These are phyloP conservation scores for Aspergillus sp. DNA, from an alignment of 2,329 filamentous ascomycete genomes.

Conservation along the genomic window DNA sequence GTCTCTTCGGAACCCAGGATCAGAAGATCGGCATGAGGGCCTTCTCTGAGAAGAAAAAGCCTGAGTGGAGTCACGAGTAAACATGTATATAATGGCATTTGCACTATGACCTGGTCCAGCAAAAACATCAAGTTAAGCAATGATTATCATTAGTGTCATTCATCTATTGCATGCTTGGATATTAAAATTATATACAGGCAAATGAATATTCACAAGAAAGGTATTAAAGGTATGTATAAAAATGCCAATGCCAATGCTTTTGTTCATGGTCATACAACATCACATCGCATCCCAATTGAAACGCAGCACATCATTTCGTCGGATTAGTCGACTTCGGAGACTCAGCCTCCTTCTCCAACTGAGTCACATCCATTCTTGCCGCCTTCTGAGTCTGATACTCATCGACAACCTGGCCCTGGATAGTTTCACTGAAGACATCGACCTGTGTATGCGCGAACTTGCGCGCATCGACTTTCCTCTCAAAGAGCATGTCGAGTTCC, in stretches of 20 bases:
- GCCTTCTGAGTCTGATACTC: constrained; percentile 38
- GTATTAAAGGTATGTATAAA: not conserved
- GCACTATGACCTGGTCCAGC: too few species aligned
- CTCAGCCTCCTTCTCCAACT: constrained; percentile 44
- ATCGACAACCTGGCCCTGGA: constrained; percentile 22
- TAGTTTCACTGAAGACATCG: constrained; percentile 47
- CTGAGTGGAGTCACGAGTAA: constrained; percentile 80
- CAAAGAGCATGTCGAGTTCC: constrained; percentile 79
- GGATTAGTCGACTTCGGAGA: not conserved
- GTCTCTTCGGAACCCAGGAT: constrained; percentile 86
- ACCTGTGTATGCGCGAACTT: constrained; percentile 59
- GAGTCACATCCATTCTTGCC: constrained; percentile 47
- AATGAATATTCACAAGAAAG: not conserved
- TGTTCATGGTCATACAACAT: not conserved
- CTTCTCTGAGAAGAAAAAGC: constrained; percentile 90
- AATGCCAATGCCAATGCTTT: not conserved
- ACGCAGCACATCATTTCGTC: not conserved
- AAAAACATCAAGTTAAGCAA: not conserved
- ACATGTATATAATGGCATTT: not conserved
- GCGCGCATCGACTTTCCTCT: constrained; percentile 62
- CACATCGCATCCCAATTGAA: not conserved
- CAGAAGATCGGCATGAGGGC: constrained; percentile 97
- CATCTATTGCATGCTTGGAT: not conserved
- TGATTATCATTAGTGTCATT: not conserved
- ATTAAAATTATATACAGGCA: not conserved